phyloP scores from a whole-genome alignment of 1,284 basidiomycete species.

The Earliella scabrosa region DNA sequence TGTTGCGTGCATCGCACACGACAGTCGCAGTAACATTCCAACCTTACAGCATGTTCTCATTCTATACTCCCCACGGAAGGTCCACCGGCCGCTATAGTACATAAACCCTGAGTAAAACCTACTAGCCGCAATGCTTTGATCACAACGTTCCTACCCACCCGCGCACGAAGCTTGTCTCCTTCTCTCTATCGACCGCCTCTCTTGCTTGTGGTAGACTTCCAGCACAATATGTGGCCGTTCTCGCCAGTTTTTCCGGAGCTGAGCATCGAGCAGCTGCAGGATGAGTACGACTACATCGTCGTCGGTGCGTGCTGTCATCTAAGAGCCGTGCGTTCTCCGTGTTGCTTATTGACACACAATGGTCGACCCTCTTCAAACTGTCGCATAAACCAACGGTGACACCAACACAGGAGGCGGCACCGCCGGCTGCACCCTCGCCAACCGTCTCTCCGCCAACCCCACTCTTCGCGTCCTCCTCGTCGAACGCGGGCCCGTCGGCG shows the following conservation, averaged over 20 bases:
- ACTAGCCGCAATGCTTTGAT: no score
- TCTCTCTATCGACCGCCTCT: no score
- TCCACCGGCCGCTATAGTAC: no score
- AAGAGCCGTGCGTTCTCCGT: not conserved
- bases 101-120: no score
- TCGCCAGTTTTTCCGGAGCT: slow-evolving; percentile 14
- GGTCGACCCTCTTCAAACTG: not conserved
- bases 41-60: no score
- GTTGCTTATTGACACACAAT: not conserved
- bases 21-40: no score
- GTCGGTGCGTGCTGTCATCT: slow-evolving; percentile 18
- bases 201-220: no score
- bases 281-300: slow-evolving; percentile 30
- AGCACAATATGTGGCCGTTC: slow-evolving; percentile 23
- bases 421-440: slow-evolving; percentile 42
- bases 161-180: no score
- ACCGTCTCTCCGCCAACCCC: slow-evolving; percentile 29
- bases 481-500: slow-evolving; percentile 38
- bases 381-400: no score
- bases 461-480: slow-evolving; percentile 38
- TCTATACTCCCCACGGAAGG: no score
- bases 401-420: slow-evolving; percentile 34
- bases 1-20: no score
- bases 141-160: no score
- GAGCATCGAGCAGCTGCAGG: slow-evolving; percentile 8